Percentiles rank a stretch among this genome's conserved stretches.
phyloP scores from a whole-genome alignment of 495 filamentous ascomycete species.

The Daldinia concentrica region DNA sequence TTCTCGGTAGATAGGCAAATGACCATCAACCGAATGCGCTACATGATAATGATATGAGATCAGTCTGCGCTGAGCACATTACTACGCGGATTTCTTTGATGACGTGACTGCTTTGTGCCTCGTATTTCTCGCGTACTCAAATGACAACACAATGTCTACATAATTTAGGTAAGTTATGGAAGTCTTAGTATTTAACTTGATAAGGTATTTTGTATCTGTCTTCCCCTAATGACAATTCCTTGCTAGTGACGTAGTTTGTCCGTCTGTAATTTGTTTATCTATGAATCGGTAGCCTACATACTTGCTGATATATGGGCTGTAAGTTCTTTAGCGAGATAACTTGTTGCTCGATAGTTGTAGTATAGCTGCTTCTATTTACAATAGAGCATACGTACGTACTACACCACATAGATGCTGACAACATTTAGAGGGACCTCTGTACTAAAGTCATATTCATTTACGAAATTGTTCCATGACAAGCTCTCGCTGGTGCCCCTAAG shows the following conservation, averaged over 20 bases:
- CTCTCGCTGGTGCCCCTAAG: no score
- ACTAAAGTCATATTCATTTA: no score
- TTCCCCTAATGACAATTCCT: not conserved
- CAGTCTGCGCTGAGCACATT: conserved; percentile 32
- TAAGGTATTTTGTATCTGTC: not conserved
- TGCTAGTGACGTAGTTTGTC: not conserved
- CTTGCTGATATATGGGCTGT: no score
- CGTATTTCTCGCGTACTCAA: not conserved
- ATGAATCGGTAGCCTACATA: no score
- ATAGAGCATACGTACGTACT: no score
- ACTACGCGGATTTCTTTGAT: not conserved
- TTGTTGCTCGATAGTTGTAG: no score
- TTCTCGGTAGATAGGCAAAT: conserved; percentile 43
- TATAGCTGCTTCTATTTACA: no score
- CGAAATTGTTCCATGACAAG: no score
- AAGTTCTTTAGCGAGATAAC: no score
- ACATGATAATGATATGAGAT: conserved; percentile 41
- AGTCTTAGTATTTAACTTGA: not conserved
- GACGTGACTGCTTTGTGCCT: not conserved
- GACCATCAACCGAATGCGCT: conserved; percentile 40
- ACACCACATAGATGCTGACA: no score
- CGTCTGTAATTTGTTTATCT: not conserved
- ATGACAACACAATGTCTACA: not conserved
- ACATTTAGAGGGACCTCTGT: no score
- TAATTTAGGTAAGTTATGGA: not conserved